These are phyloP conservation scores for Globisporangium polare DNA, from an alignment of 352 stramenopile genomes.

Conservation along the genomic window DNA sequence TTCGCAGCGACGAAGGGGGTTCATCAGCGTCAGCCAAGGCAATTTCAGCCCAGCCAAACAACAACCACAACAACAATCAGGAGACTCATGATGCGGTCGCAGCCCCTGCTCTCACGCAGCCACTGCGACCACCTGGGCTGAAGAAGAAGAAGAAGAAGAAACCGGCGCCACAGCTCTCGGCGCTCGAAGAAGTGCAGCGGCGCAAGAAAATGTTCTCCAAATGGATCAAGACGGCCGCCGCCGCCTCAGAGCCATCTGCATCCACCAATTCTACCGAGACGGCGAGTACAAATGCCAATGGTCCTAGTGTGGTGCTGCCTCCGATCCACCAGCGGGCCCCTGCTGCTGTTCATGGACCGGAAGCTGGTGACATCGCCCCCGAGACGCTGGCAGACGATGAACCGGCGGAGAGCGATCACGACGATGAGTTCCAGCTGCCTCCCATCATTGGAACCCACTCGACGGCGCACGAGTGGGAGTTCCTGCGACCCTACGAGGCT, in stretches of 20 bases:
- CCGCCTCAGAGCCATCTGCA: neutral
- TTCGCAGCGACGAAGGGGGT: neutral
- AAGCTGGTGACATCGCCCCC: neutral
- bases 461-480: constrained; percentile 15
- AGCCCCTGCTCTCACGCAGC: neutral
- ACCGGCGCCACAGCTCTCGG: constrained; percentile 19
- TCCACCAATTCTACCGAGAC: neutral
- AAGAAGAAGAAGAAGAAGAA: constrained; percentile 32
- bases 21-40: neutral
- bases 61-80: constrained; percentile 23
- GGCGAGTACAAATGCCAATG: neutral
- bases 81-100: constrained; percentile 28
- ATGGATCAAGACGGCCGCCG: constrained; percentile 44
- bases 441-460: neutral
- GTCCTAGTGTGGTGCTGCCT: neutral
- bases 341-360: neutral
- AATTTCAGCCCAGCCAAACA: constrained; percentile 2
- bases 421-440: neutral
- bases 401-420: neutral
- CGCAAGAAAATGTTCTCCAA: constrained; percentile 71
- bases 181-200: constrained; percentile 58
- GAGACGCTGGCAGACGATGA: neutral
- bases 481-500: constrained; percentile 16
- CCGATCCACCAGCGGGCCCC: constrained; percentile 1
- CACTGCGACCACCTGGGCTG: neutral